Evolutionary conservation across 2,329 filamentous ascomycete species (phyloP).

Genomic region (Fusarium sp.): DNA sequence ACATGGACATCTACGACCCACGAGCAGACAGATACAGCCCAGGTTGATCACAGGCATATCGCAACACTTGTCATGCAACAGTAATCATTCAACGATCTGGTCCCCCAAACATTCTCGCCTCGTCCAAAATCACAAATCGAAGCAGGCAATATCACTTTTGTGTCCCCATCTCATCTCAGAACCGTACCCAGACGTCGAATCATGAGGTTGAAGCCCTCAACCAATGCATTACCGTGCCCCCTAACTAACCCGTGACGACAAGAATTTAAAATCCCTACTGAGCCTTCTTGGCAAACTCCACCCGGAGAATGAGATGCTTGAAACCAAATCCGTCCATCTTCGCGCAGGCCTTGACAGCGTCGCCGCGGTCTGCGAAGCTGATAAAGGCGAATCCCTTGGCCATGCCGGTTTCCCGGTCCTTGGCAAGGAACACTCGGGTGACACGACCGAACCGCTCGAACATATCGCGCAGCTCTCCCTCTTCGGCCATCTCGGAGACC

Average conservation of each 20-base stretch:
- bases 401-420: constrained; percentile 94
- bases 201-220: constrained; percentile 43
- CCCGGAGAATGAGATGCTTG: constrained; percentile 86
- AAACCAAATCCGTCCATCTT: constrained; percentile 98
- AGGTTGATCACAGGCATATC: neutral
- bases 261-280: constrained; percentile 50
- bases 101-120: constrained; percentile 7
- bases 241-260: constrained; percentile 47
- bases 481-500: constrained; percentile 98
- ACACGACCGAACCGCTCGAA: constrained; percentile 98
- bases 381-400: constrained; percentile 99
- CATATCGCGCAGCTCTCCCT: constrained; percentile 94
- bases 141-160: constrained; percentile 38
- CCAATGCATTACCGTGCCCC: constrained; percentile 47
- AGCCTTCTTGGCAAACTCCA: constrained; percentile 88
- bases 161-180: constrained; percentile 29
- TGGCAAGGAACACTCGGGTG: constrained; percentile 96
- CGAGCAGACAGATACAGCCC: neutral
- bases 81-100: constrained; percentile 13
- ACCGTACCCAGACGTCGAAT: constrained; percentile 42
- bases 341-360: constrained; percentile 92
- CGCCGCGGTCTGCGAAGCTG: constrained; percentile 89
- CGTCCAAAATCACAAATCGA: constrained; percentile 32
- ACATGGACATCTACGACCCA: neutral
- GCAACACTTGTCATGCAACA: neutral